Percentiles rank a stretch among this genome's conserved stretches.
These are phyloP conservation scores for Solanum hybrid DNA, from an alignment of 305 asterid species.

Conservation along the genomic window DNA sequence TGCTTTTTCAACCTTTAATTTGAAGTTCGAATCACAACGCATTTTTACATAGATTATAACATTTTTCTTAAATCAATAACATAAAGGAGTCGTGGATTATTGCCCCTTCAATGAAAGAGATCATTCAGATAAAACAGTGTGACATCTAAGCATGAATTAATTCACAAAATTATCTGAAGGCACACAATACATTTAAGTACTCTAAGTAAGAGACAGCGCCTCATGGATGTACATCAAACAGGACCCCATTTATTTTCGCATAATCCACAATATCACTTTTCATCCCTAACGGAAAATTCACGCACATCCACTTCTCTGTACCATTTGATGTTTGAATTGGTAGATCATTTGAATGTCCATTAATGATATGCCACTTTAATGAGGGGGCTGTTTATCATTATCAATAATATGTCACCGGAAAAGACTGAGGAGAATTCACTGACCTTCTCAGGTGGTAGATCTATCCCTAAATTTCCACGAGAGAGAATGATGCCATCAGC, in stretches of 20 bases:
- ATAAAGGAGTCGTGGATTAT: not conserved
- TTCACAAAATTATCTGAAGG: not conserved
- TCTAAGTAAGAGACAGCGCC: not conserved
- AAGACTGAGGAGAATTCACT: not conserved
- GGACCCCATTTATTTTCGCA: not conserved
- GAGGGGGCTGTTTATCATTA: not conserved
- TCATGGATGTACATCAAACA: not conserved
- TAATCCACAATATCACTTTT: not conserved
- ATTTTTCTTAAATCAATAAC: not conserved
- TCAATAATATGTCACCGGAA: not conserved
- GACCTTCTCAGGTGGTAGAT: conserved; percentile 94
- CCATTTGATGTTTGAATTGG: not conserved
- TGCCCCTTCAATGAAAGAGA: not conserved
- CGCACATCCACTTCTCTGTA: not conserved
- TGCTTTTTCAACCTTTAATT: no score
- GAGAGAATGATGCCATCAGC: conserved; percentile 86
- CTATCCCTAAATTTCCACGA: conserved; percentile 88
- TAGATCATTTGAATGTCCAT: not conserved
- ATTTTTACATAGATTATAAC: not conserved
- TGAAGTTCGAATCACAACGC: no score
- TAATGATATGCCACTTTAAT: not conserved
- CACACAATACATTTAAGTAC: not conserved
- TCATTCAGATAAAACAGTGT: not conserved
- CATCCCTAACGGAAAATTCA: not conserved
- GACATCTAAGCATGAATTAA: not conserved